Conservation (phyloP, 208 protist species). For the Wallacemonas rigidus region DNA sequence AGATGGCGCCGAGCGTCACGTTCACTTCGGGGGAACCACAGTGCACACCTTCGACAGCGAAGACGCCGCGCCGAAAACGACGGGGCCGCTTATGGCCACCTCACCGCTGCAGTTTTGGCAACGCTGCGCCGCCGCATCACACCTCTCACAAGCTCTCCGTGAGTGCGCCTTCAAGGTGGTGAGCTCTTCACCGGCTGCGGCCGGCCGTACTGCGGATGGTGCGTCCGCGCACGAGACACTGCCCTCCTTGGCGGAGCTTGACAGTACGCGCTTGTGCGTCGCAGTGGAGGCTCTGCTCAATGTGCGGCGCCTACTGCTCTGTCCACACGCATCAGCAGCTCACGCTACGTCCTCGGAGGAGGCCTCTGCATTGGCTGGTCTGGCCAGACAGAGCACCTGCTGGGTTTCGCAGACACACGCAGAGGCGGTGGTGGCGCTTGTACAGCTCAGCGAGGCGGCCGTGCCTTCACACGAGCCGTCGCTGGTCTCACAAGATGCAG, state of each 20-base stretch:
- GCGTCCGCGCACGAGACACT: background rate
- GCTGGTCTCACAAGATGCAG: slow-evolving; percentile 22
- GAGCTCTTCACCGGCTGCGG: no score
- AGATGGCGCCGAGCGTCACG: slow-evolving; percentile 1
- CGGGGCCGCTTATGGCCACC: background rate
- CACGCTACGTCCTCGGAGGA: slow-evolving; percentile 11
- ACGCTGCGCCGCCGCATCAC: background rate
- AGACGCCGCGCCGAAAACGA: background rate
- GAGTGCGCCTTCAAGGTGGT: slow-evolving; percentile 3
- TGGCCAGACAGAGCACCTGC: slow-evolving; percentile 11
- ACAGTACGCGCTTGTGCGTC: slow-evolving; percentile 33
- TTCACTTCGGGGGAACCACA: slow-evolving; percentile 2
- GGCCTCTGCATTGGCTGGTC: background rate
- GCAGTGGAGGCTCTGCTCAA: slow-evolving; percentile 38
- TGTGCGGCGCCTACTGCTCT: slow-evolving; percentile 28
- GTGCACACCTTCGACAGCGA: slow-evolving; percentile 5
- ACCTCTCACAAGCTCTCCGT: slow-evolving; percentile 16
- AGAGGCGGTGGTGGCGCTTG: slow-evolving; percentile 39
- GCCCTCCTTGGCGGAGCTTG: slow-evolving; percentile 8
- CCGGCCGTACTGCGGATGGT: no score
- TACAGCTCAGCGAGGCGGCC: slow-evolving; percentile 57
- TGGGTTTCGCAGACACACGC: slow-evolving; percentile 10
- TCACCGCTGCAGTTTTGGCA: slow-evolving; percentile 19
- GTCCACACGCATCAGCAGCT: slow-evolving; percentile 7
- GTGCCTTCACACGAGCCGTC: slow-evolving; percentile 52